A percentile compares a stretch with the other conserved stretches of the same genome.
phyloP scores from a whole-genome alignment of 257 asterid species.

The Nicotiana otophora region DNA sequence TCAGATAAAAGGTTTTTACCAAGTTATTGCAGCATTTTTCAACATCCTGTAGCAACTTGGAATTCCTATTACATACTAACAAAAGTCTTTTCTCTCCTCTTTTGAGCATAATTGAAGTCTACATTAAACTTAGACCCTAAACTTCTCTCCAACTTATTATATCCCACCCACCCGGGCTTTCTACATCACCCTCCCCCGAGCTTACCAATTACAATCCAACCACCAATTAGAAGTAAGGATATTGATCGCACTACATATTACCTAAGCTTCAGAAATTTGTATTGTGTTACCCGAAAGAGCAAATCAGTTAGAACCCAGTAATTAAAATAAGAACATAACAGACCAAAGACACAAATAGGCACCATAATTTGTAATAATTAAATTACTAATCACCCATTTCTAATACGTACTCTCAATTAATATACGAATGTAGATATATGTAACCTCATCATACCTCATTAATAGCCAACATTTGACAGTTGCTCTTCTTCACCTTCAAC shows the following conservation, averaged over 20 bases:
- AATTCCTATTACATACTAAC: not conserved
- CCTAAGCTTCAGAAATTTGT: not conserved
- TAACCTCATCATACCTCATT: slow-evolving; percentile 46
- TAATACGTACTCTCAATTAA: not conserved
- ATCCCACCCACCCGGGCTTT: not conserved
- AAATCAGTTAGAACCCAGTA: not conserved
- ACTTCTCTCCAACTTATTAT: not conserved
- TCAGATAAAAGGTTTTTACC: not conserved
- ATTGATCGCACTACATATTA: not conserved
- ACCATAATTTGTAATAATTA: not conserved
- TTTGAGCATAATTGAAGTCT: not conserved
- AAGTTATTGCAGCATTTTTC: not conserved
- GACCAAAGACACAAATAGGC: not conserved
- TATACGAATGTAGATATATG: not conserved
- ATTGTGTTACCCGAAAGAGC: not conserved
- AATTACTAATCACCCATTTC: not conserved
- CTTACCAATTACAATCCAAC: not conserved
- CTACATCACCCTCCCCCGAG: not conserved
- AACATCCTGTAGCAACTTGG: not conserved
- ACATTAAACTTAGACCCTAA: not conserved
- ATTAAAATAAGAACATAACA: not conserved
- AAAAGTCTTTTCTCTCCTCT: not conserved
- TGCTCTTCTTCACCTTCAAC: slow-evolving; percentile 72
- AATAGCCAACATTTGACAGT: slow-evolving; percentile 74
- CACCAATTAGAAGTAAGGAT: not conserved